Percentiles rank a stretch among this genome's conserved stretches.
Evolutionary conservation across 2,329 filamentous ascomycete genomes (phyloP).

Genomic region (Aureobasidium sp.): DNA sequence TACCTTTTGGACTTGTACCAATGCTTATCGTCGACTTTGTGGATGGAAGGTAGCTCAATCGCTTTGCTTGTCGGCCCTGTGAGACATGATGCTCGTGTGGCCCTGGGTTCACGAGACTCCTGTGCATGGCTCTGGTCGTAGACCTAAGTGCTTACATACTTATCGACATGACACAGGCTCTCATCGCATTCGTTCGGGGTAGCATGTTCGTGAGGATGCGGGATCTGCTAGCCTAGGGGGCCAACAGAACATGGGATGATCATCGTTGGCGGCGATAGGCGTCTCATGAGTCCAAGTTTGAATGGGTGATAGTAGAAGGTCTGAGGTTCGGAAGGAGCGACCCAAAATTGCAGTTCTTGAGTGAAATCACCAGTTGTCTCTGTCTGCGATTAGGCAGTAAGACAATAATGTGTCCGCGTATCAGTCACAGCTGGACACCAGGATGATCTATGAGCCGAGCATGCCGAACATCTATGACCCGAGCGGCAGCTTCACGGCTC

Average conservation of each 20-base stretch:
- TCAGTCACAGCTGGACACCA: neutral
- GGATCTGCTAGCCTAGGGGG: neutral
- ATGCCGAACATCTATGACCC: neutral
- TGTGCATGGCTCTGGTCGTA: neutral
- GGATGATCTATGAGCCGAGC: neutral
- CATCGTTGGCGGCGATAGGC: too few species aligned
- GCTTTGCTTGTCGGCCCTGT: neutral
- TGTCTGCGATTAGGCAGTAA: neutral
- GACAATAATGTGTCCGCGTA: neutral
- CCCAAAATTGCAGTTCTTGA: neutral
- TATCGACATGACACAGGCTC: neutral
- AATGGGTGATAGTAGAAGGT: neutral
- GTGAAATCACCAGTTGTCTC: neutral
- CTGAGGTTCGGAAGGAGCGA: neutral
- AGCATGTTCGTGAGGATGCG: neutral
- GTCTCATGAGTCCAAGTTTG: neutral
- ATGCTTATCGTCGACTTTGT: neutral
- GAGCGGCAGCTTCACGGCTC: too few species aligned
- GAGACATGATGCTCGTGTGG: neutral
- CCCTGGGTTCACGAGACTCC: neutral
- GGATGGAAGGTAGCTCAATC: neutral
- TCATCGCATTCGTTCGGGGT: neutral
- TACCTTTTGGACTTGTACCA: neutral
- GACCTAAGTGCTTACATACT: neutral
- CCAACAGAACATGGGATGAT: neutral